phyloP scores from a whole-genome alignment of 208 protist genomes.

The Trypanosoma grayi region DNA sequence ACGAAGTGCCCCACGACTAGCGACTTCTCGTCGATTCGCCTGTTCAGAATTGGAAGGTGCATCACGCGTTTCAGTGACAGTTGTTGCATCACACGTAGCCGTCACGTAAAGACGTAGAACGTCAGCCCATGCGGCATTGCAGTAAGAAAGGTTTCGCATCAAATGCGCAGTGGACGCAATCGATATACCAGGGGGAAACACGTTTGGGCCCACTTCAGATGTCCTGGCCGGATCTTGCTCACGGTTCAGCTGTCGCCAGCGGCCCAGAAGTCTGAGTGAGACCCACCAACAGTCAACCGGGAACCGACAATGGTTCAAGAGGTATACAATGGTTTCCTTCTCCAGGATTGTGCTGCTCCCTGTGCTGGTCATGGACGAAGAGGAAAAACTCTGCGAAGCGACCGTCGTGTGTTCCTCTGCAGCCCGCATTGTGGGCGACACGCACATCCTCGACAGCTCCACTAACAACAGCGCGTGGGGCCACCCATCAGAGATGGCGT shows the following conservation, averaged over 20 bases:
- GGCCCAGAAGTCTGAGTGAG: constrained; percentile 14
- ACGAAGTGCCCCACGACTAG: constrained; percentile 1
- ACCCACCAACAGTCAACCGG: constrained; percentile 19
- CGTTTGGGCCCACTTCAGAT: neutral
- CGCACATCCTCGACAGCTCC: constrained; percentile 6
- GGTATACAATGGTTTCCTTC: constrained; percentile 7
- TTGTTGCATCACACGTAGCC: neutral
- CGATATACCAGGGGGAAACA: constrained; percentile 11
- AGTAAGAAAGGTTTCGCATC: constrained; percentile 17
- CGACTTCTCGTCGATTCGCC: too few species aligned
- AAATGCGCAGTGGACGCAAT: constrained; percentile 3
- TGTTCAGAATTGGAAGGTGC: neutral
- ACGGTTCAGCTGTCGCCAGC: constrained; percentile 18
- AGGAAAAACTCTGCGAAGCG: neutral
- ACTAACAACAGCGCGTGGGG: neutral
- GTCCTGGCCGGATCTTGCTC: neutral
- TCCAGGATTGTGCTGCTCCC: neutral
- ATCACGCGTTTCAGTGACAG: neutral
- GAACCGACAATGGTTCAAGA: constrained; percentile 26
- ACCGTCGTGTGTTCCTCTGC: neutral
- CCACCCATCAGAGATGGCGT: neutral
- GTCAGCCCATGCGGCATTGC: constrained; percentile 10
- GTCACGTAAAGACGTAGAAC: constrained; percentile 9
- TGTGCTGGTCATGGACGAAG: too few species aligned
- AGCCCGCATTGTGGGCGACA: neutral